Base-by-base conservation (phyloP, 1,139 yeast species). In the Suhomyces taliae region DNA sequence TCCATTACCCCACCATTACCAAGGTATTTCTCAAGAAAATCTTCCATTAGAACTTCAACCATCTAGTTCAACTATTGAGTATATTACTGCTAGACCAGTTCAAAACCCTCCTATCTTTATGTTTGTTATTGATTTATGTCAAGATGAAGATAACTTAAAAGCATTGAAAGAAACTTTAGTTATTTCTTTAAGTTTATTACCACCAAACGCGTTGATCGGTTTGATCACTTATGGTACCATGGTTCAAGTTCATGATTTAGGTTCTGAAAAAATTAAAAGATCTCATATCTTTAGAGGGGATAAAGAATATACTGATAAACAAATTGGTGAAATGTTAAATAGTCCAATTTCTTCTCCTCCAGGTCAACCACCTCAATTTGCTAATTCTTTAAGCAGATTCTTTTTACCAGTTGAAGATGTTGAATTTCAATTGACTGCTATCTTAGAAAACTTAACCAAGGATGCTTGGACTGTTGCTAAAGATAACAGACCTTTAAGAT, bases 381-480 rank as follows among this genome's bases (percentile, higher is more conserved):
- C 68, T 38, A 74, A 74, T 54, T 73, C 90, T 24, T 77, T 87
- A 58, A 78, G 85, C 53, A 79, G 95, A 58, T 93, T 90, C 70
- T 83, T 93, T 64, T 75, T 90, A 56, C 96, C 97, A 3, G 79
- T 93, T 50, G 88, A 86, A 59, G 86, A 87, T 50, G 87, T 93
- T 46, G 98, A 93, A 71, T 87, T 85, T 67, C 95, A 87, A 69
- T 79, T 93, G 62, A 87, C 90, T 39, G 82, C 83, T 51, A 79
- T 89, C 51, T 79, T 93, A 61, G 97, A 91, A 69, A 82, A 83
- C 54, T 78, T 95, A 62, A 76, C 83, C 51, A 81, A 79, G 46
- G 98, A 95, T 60, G 91, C 96, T 47, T 93, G 99, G 99, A 82
- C 95, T 35, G 90, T 90, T 41, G 87, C 89, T 46, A 81, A 86